Base-by-base conservation (phyloP, 139 green algal genomes). In the Picochlorum costavermella region DNA sequence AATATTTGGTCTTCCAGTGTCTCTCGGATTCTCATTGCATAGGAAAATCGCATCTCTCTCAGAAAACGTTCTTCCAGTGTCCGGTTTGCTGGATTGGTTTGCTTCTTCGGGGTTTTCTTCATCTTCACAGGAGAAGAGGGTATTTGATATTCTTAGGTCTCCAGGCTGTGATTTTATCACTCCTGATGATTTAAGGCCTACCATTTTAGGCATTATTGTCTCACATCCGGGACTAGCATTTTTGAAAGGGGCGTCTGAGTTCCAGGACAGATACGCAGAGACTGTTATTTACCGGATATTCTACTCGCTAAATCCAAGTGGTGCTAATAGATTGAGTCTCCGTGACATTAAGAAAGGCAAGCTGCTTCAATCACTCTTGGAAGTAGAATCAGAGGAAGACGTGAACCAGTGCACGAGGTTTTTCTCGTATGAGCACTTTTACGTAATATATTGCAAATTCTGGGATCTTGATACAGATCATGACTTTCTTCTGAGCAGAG, bases 401-500 rank as follows among this genome's bases (percentile, higher is more conserved):
- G 95, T 99, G 78, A 99, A 99, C 83, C 79, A 84, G 67, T 94
- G 30, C 73, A 23, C 93, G 23, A 83, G 83, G 61, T 96, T 95
- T 75, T 97, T 97, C 71, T 94, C 82, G 13, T 99, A 99, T 72
- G 94, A 99, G 81, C 94, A 99, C 77, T 99, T 99, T 68, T 99
- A 99, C 71, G 94, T 99, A 36, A 91, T 99, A 59, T 99, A 99
- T 81, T 99, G 94, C 92, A 98, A 98, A 82, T 99, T 98, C 66
- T 99, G 94, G 94, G 94, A 99, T 81, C 85, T 99, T 36, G 94
- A 99, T 77, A 80, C 64, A 9, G 94, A 99, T 80, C 94, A 98
- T 75, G 93, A 99, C 78, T 98, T 99, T 68, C 64, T 89, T 23
- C 84, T 99, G 33, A 86, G 88, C 56, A 76, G 83, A 46, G 86